Evolutionary conservation across 805 yeast species (phyloP).

Genomic region (Kluyveromyces starmeri): DNA sequence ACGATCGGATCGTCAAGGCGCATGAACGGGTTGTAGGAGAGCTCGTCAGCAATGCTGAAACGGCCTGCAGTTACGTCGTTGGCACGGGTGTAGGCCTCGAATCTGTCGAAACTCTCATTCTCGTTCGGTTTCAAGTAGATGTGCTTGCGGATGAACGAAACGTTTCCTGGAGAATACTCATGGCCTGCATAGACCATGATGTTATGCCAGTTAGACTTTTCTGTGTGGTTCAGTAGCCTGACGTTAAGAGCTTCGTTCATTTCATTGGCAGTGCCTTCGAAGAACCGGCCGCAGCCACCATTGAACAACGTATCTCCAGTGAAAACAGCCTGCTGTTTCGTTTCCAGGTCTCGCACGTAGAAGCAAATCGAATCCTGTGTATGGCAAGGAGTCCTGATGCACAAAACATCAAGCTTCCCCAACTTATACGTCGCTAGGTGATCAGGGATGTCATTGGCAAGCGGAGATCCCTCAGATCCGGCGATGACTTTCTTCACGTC

Average conservation of each 20-base stretch:
- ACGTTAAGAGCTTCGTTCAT: constrained; percentile 66
- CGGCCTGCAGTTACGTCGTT: constrained; percentile 77
- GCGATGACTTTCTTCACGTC: constrained; percentile 62
- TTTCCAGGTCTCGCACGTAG: constrained; percentile 51
- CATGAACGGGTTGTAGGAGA: constrained; percentile 83
- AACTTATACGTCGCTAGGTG: constrained; percentile 48
- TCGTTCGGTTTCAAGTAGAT: constrained; percentile 35
- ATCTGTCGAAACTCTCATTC: constrained; percentile 39
- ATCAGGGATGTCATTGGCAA: constrained; percentile 61
- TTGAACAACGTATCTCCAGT: constrained; percentile 94
- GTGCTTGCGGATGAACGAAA: constrained; percentile 63
- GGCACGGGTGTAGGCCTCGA: constrained; percentile 41
- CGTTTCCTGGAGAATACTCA: constrained; percentile 83
- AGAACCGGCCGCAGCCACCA: constrained; percentile 94
- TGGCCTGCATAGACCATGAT: constrained; percentile 89
- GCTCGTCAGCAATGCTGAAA: constrained; percentile 80
- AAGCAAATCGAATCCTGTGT: constrained; percentile 95
- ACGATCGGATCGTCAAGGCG: constrained; percentile 59
- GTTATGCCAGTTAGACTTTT: constrained; percentile 17
- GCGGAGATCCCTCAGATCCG: constrained; percentile 45
- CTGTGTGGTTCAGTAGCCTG: constrained; percentile 44
- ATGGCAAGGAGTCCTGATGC: constrained; percentile 95
- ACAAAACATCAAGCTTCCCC: constrained; percentile 51
- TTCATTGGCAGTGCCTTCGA: constrained; percentile 78
- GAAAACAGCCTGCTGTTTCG: constrained; percentile 67